Conservation (phyloP, 129 eudicot genomes). For the Centaurea solstitialis region DNA sequence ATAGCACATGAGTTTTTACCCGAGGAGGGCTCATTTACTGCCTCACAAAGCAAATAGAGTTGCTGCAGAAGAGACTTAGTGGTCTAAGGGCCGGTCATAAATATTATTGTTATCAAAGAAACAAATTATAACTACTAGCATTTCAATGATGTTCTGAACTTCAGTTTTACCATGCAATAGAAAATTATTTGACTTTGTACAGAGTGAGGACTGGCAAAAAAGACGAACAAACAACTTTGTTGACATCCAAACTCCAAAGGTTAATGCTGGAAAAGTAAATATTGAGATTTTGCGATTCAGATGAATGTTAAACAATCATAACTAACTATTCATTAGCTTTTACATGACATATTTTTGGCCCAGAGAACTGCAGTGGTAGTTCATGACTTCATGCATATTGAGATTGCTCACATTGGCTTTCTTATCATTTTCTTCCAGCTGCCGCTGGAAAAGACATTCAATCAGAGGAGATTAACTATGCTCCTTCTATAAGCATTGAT, state of each 20-base stretch:
- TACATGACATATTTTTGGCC: conserved; percentile 4
- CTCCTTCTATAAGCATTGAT: conserved; percentile 28
- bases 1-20: not conserved
- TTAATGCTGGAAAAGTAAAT: not conserved
- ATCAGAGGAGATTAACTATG: conserved; percentile 29
- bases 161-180: no score
- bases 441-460: conserved; percentile 35
- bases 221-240: not conserved
- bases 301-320: not conserved
- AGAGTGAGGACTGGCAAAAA: not conserved
- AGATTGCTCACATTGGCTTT: not conserved
- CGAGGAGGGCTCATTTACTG: no score
- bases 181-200: not conserved
- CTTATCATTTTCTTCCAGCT: conserved; percentile 34
- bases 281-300: not conserved
- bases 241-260: not conserved
- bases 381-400: conserved; percentile 8
- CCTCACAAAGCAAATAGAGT: no score
- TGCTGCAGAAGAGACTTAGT: no score
- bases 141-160: no score
- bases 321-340: not conserved
- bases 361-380: not conserved
- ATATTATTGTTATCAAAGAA: no score
- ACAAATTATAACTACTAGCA: no score
- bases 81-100: no score